Evolutionary conservation across 2,329 filamentous ascomycete genomes (phyloP), one percentile per base, ranked within the genome.

Genomic region (Nigrospora sphaerica): DNA sequence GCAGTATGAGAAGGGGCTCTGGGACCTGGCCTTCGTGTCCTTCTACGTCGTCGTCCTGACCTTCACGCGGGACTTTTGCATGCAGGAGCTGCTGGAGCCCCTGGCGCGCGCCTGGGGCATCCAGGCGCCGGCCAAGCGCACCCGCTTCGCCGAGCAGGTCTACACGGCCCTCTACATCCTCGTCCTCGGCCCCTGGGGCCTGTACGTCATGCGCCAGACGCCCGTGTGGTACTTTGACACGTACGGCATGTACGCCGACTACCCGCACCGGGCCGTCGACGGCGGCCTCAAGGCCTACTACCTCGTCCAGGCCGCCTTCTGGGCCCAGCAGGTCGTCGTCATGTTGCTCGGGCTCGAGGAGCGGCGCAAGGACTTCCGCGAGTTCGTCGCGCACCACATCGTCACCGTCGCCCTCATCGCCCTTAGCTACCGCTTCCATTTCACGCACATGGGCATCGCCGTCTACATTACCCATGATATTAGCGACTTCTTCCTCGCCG

Each of bases 381-480:
- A 39, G 37, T 13, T 89, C 44, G 83, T 88, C 11, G 72, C 76
- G 31, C 85, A 89, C 59, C 85, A 88, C 57, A 74, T 88, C 52
- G 80, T 88, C 54, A 88, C 85, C 0, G 62, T 89, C 37, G 67
- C 76, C 4, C 69, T 88, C 51, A 87, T 89, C 49, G 77, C 69
- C 42, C 61, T 84, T 53, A 86, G 82, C 62, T 89, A 88, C 62
- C 73, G 82, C 23, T 89, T 88, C 65, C 85, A 88, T 61, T 89
- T 88, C 62, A 85, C 83, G 0, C 83, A 86, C 62, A 86, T 88
- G 66, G 85, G 85, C 7, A 65, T 88, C 33, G 81, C 82, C 2
- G 81, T 88, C 9, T 88, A 87, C 60, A 80, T 88, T 44, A 88
- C 85, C 1, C 83, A 87, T 59, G 85, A 89, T 57, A 77, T 88